These are phyloP conservation scores for Colletotrichum caudatum DNA, from an alignment of 2,329 filamentous ascomycete genomes.

Conservation along the genomic window DNA sequence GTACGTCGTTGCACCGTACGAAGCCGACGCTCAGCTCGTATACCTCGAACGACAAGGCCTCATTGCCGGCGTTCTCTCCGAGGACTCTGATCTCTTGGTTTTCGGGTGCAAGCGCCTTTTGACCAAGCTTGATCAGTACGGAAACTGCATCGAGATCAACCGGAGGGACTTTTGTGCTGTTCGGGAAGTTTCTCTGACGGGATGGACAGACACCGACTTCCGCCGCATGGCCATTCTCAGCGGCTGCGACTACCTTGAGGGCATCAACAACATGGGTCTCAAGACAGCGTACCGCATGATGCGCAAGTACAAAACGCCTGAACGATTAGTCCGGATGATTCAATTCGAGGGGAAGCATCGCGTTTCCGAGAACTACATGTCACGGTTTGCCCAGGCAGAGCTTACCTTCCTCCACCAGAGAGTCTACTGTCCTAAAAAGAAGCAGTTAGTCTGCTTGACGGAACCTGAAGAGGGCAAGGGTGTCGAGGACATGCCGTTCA, in stretches of 20 bases:
- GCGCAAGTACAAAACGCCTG: conserved; percentile 88
- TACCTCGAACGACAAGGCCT: conserved; percentile 90
- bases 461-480: conserved; percentile 72
- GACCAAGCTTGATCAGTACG: conserved; percentile 94
- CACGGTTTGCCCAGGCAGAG: conserved; percentile 87
- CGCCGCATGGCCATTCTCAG: conserved; percentile 96
- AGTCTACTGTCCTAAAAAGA: conserved; percentile 84
- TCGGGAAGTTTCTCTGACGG: conserved; percentile 87
- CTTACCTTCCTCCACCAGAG: conserved; percentile 94
- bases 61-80: conserved; percentile 89
- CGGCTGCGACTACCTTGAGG: conserved; percentile 94
- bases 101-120: conserved; percentile 92
- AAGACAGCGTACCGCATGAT: conserved; percentile 95
- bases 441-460: conserved; percentile 81
- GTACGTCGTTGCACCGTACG: conserved; percentile 95
- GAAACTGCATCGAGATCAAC: conserved; percentile 92
- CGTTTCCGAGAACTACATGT: conserved; percentile 84
- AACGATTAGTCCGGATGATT: conserved; percentile 83
- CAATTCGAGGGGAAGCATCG: conserved; percentile 90
- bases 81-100: conserved; percentile 95
- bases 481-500: conserved; percentile 80
- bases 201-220: conserved; percentile 93
- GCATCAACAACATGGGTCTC: conserved; percentile 86
- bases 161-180: conserved; percentile 89
- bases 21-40: conserved; percentile 96